These are phyloP conservation scores for Claviceps fusiformis DNA, from an alignment of 2,329 filamentous ascomycete species.

Conservation along the genomic window DNA sequence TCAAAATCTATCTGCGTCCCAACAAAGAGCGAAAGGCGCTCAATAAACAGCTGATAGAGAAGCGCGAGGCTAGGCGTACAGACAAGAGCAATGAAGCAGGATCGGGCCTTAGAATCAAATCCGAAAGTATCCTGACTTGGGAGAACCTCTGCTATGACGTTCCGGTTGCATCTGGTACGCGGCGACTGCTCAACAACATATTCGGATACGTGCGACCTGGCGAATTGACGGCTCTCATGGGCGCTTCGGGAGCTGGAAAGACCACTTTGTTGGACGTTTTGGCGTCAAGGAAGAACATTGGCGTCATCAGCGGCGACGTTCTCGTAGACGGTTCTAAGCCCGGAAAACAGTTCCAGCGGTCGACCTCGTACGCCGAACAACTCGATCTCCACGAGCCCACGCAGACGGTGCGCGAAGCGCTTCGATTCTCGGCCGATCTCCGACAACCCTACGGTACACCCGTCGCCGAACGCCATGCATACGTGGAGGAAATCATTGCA, in stretches of 20 bases:
- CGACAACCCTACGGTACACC: constrained; percentile 42
- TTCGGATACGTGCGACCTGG: constrained; percentile 65
- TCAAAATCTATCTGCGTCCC: constrained; percentile 63
- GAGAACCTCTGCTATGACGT: constrained; percentile 71
- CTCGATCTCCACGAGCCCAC: constrained; percentile 48
- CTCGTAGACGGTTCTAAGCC: constrained; percentile 43
- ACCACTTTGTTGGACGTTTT: constrained; percentile 74
- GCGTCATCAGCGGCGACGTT: constrained; percentile 43
- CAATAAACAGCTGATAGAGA: constrained; percentile 48
- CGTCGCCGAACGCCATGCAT: constrained; percentile 40
- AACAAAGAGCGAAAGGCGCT: constrained; percentile 52
- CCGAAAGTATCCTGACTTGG: constrained; percentile 67
- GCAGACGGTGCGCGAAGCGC: constrained; percentile 49
- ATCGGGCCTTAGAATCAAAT: constrained; percentile 41
- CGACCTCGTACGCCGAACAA: constrained; percentile 49
- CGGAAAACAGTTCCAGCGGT: constrained; percentile 46
- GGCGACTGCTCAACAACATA: constrained; percentile 40
- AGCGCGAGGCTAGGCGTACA: constrained; percentile 41
- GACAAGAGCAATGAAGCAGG: constrained; percentile 30
- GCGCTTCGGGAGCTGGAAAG: constrained; percentile 74
- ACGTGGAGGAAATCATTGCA: constrained; percentile 48
- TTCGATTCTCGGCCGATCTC: constrained; percentile 49
- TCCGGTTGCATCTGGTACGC: constrained; percentile 41
- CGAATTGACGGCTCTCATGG: constrained; percentile 68
- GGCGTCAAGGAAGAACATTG: constrained; percentile 46